Evolutionary conservation across 2,329 filamentous ascomycete genomes (phyloP).

Genomic region (Ambrosiella xylebori): DNA sequence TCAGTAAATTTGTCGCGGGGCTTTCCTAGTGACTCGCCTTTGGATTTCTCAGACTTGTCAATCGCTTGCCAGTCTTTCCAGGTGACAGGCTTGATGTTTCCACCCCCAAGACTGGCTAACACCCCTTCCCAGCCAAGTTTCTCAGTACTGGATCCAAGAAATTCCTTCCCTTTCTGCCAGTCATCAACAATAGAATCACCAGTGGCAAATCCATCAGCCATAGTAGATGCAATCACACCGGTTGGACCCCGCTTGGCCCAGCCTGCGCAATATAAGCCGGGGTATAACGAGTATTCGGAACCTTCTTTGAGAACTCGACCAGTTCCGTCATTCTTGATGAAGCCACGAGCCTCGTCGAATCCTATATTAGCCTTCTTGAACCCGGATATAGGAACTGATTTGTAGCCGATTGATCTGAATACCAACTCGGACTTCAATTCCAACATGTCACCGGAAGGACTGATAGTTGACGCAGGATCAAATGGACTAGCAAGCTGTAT

Average conservation of each 20-base stretch:
- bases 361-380: slow-evolving; percentile 56
- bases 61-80: slow-evolving; percentile 81
- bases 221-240: slow-evolving; percentile 88
- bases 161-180: slow-evolving; percentile 35
- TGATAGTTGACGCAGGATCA: slow-evolving; percentile 32
- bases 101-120: slow-evolving; percentile 18
- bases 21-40: slow-evolving; percentile 53
- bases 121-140: slow-evolving; percentile 60
- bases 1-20: slow-evolving; percentile 54
- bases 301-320: slow-evolving; percentile 43
- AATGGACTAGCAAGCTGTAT: slow-evolving; percentile 38
- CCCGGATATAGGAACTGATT: slow-evolving; percentile 58
- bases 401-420: slow-evolving; percentile 92
- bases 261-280: slow-evolving; percentile 78
- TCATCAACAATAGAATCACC: slow-evolving; percentile 72
- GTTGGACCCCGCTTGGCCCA: slow-evolving; percentile 95
- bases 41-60: slow-evolving; percentile 55
- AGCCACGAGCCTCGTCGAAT: slow-evolving; percentile 57
- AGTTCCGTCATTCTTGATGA: slow-evolving; percentile 65
- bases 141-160: slow-evolving; percentile 19
- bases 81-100: slow-evolving; percentile 33
- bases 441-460: slow-evolving; percentile 31
- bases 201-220: slow-evolving; percentile 84
- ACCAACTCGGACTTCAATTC: slow-evolving; percentile 51
- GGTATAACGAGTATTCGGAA: slow-evolving; percentile 23